Evolutionary conservation across 192 early-diverging fungal species (phyloP).

Genomic region (Piromyces sp.): DNA sequence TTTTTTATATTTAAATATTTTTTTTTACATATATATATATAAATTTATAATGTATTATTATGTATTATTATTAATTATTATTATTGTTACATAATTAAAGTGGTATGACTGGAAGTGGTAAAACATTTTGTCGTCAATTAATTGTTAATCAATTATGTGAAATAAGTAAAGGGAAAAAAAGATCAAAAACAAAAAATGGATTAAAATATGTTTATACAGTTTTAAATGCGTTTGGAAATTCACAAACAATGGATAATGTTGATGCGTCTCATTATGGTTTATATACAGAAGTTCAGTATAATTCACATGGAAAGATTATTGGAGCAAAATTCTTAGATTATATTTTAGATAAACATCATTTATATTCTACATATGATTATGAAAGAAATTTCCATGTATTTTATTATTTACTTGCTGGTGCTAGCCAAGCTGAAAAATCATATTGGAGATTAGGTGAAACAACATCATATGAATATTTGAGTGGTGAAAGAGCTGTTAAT

Average conservation of each 20-base stretch:
- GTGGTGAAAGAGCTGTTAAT: not conserved
- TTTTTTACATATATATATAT: no score
- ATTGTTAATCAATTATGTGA: not conserved
- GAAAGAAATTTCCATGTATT: conserved; percentile 91
- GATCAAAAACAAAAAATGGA: not conserved
- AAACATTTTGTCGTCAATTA: not conserved
- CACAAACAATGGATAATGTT: conserved; percentile 49
- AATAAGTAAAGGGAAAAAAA: not conserved
- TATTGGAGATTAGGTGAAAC: conserved; percentile 44
- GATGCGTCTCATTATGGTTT: conserved; percentile 73
- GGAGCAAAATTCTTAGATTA: conserved; percentile 62
- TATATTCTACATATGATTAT: conserved; percentile 15
- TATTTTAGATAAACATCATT: conserved; percentile 67
- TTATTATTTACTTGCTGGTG: conserved; percentile 83
- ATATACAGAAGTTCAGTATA: conserved; percentile 80
- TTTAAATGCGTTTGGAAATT: conserved; percentile 77
- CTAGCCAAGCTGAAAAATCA: conserved; percentile 52
- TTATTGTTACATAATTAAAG: no score
- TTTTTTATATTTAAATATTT: no score
- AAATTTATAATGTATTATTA: no score
- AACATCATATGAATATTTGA: not conserved
- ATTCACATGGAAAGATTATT: conserved; percentile 73
- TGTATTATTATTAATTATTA: no score
- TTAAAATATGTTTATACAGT: conserved; percentile 44
- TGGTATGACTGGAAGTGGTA: not conserved